phyloP scores from a whole-genome alignment of 2,329 filamentous ascomycete genomes.

The Coniochaeta sp. region DNA sequence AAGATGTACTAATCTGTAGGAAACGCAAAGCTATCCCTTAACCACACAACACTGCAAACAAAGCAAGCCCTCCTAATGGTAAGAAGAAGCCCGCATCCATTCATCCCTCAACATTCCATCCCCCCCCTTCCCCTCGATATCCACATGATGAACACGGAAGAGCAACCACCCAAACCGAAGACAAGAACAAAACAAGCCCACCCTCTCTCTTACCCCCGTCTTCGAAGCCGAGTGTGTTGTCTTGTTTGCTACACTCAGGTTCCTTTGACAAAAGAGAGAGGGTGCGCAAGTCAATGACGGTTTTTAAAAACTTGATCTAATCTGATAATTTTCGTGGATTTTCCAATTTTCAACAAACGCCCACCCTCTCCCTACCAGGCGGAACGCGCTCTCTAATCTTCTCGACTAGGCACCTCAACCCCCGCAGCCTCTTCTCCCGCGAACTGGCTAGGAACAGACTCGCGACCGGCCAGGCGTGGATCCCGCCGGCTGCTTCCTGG shows the following conservation, averaged over 20 bases:
- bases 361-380: conserved; percentile 13
- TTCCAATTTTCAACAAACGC: conserved; percentile 10
- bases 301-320: conserved; percentile 53
- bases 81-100: neutral
- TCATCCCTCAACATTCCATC: neutral
- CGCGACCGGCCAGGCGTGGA: conserved; percentile 80
- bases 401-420: conserved; percentile 35
- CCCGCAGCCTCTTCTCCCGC: conserved; percentile 41
- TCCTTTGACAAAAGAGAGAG: conserved; percentile 31
- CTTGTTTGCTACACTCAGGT: conserved; percentile 36
- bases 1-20: too few relatives aligned
- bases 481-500: conserved; percentile 56
- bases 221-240: conserved; percentile 49
- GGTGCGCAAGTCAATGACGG: conserved; percentile 30
- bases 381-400: conserved; percentile 25
- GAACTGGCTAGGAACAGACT: conserved; percentile 47
- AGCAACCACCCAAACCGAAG: conserved; percentile 24
- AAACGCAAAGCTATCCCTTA: too few relatives aligned
- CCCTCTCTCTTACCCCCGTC: too few relatives aligned
- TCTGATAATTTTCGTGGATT: conserved; percentile 43
- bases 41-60: too few relatives aligned
- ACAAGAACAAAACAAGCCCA: conserved; percentile 16
- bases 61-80: too few relatives aligned
- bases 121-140: too few relatives aligned
- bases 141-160: conserved; percentile 32